Percentiles rank a stretch among this genome's conserved stretches.
Conservation (phyloP, 257 asterid species). For the Plantago elongata region DNA sequence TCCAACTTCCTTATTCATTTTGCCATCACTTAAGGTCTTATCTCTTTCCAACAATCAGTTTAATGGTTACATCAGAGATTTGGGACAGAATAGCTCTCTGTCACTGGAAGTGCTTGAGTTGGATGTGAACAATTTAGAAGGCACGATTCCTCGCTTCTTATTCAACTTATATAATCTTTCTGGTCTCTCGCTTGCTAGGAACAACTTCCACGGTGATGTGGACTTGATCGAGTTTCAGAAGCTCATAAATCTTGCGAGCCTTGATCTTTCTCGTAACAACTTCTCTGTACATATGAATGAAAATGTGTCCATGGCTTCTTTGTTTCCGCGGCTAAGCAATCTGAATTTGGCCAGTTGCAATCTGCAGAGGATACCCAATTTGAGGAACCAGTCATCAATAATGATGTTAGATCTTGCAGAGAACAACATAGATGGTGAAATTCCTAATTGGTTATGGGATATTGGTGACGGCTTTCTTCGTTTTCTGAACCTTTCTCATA, state of each 20-base stretch:
- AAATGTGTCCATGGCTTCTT: conserved; percentile 11
- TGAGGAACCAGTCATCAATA: conserved; percentile 37
- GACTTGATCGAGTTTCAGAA: conserved; percentile 32
- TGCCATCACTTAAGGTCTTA: conserved; percentile 33
- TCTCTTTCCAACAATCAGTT: conserved; percentile 37
- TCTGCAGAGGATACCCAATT: conserved; percentile 34
- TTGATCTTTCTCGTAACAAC: conserved; percentile 39
- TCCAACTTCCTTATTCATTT: conserved; percentile 37
- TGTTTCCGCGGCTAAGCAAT: conserved; percentile 32
- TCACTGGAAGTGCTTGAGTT: conserved; percentile 33
- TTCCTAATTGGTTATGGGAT: conserved; percentile 58
- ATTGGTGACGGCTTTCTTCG: conserved; percentile 25
- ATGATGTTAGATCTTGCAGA: conserved; percentile 45
- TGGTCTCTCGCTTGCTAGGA: conserved; percentile 28
- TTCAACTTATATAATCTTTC: conserved; percentile 32
- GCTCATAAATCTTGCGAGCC: conserved; percentile 19
- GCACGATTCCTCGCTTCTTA: conserved; percentile 45
- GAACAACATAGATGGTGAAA: conserved; percentile 43
- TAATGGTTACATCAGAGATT: conserved; percentile 30
- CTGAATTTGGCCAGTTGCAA: conserved; percentile 47
- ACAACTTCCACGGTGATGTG: conserved; percentile 41
- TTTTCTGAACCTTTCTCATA: conserved; percentile 44
- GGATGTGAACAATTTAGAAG: conserved; percentile 41
- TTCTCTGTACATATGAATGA: conserved; percentile 21
- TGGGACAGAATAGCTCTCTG: conserved; percentile 12